phyloP scores from a whole-genome alignment of 257 asterid species.

The Fraxinus anomala region DNA sequence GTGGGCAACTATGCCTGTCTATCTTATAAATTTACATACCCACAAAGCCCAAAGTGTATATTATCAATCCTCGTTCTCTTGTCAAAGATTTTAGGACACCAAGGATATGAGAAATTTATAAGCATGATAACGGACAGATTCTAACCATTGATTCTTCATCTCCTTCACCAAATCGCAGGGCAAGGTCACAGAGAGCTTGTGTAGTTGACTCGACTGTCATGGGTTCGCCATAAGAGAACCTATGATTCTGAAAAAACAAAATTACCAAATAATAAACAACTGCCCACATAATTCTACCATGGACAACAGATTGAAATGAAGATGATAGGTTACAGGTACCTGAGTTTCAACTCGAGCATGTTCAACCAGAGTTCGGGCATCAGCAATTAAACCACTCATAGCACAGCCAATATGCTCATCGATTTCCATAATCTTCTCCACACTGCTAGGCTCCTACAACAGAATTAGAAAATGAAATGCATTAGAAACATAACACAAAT shows the following conservation, averaged over 20 bases:
- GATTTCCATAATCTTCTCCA: slow-evolving; percentile 88
- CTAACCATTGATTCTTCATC: slow-evolving; percentile 84
- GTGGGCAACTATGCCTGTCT: background rate
- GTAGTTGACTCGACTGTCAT: slow-evolving; percentile 97
- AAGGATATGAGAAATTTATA: background rate
- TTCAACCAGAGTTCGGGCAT: slow-evolving; percentile 95
- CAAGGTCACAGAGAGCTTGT: slow-evolving; percentile 95
- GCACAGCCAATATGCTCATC: slow-evolving; percentile 97
- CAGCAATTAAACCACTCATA: slow-evolving; percentile 97
- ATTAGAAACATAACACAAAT: background rate
- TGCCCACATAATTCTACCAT: background rate
- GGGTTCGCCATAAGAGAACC: slow-evolving; percentile 97
- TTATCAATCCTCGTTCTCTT: background rate
- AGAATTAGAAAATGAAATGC: background rate
- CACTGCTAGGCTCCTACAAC: slow-evolving; percentile 61
- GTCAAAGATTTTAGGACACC: background rate
- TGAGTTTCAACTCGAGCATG: slow-evolving; percentile 98
- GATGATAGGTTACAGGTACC: slow-evolving; percentile 36
- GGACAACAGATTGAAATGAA: background rate
- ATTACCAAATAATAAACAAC: slow-evolving; percentile 2
- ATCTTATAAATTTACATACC: background rate
- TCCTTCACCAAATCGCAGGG: slow-evolving; percentile 95
- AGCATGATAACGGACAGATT: background rate
- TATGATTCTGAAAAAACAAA: slow-evolving; percentile 63
- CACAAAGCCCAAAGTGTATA: background rate